Base-by-base conservation (phyloP, 2,329 filamentous ascomycete species). In the Chrysoporthe deuterocubensis region DNA sequence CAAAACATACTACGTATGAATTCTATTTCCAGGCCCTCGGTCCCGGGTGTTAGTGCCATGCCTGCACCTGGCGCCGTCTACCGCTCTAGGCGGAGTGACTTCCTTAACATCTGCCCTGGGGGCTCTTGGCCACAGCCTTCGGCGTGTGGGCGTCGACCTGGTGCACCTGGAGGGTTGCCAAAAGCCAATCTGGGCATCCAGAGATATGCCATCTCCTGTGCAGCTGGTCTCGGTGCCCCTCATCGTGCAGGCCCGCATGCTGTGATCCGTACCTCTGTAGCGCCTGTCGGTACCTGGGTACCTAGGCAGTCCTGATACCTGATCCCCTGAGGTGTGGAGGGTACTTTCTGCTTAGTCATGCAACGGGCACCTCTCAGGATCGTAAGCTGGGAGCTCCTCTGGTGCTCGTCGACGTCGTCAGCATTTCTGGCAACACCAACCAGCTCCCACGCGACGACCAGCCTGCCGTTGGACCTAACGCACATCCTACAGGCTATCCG, bases 371-470 rank as follows among this genome's bases (percentile, higher is more conserved):
- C 50, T 62, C 64, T 18, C 59, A 62, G 62, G 52, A 44, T 61
- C 37, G 48, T 50, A 59, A 43, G 64, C 57, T 61, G 26, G 42
- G 21, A 61, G 59, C 59, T 67, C 57, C 42, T 67, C 18, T 56
- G 50, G 62, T 59, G 64, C 65, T 56, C 62, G 62, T 65, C 63
- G 63, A 66, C 63, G 42, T 46, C 67, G 50, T 58, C 67, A 63
- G 32, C 67, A 57, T 8, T 52, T 66, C 1, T 46, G 48, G 48
- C 62, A 46, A 46, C 50, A 42, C 40, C 52, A 56, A 48, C 50
- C 59, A 42, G 56, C 48, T 43, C 48, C 62, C 50, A 43, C 63
- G 44, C 50, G 57, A 46, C 40, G 44, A 57, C 43, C 21, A 26
- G 4, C 7, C 59, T 21, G 7, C n/a, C 5, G 14, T 37, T 26